Conservation (phyloP, 2,329 filamentous ascomycete species). For the Thelonectria blattea region DNA sequence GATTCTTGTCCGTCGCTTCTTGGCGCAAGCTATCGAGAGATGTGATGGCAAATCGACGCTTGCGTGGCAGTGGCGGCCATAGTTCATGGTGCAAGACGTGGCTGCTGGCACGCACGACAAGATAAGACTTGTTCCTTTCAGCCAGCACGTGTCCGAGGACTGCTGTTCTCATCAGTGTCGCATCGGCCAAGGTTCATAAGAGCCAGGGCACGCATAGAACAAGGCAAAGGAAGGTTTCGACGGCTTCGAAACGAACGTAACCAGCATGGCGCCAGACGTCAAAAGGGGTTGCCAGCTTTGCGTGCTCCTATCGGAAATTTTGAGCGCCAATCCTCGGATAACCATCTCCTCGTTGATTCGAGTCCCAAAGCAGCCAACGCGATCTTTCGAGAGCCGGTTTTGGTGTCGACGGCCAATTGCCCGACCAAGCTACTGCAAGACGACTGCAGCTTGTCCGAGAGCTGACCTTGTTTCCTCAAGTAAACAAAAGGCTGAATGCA, state of each 20-base stretch:
- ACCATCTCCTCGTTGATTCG: slow-evolving; percentile 21
- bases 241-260: slow-evolving; percentile 19
- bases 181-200: background rate
- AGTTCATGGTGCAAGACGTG: slow-evolving; percentile 12
- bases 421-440: slow-evolving; percentile 11
- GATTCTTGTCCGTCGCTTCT: slow-evolving; percentile 7
- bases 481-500: slow-evolving; percentile 11
- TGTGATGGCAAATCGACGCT: slow-evolving; percentile 22
- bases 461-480: slow-evolving; percentile 6
- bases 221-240: slow-evolving; percentile 24
- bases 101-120: slow-evolving; percentile 13
- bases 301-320: slow-evolving; percentile 33
- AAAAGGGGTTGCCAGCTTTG: slow-evolving; percentile 7
- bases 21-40: slow-evolving; percentile 22
- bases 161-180: background rate
- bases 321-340: slow-evolving; percentile 23
- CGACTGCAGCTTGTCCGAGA: slow-evolving; percentile 9
- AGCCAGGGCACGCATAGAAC: background rate
- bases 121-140: background rate
- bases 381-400: slow-evolving; percentile 9
- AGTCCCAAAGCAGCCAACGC: background rate
- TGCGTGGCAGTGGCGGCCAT: slow-evolving; percentile 23
- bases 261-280: slow-evolving; percentile 27
- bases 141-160: background rate
- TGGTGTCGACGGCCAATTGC: slow-evolving; percentile 5